A percentile compares a stretch with the other conserved stretches of the same genome.
Conservation (phyloP, 345 rosid species). For the Draba incana region DNA sequence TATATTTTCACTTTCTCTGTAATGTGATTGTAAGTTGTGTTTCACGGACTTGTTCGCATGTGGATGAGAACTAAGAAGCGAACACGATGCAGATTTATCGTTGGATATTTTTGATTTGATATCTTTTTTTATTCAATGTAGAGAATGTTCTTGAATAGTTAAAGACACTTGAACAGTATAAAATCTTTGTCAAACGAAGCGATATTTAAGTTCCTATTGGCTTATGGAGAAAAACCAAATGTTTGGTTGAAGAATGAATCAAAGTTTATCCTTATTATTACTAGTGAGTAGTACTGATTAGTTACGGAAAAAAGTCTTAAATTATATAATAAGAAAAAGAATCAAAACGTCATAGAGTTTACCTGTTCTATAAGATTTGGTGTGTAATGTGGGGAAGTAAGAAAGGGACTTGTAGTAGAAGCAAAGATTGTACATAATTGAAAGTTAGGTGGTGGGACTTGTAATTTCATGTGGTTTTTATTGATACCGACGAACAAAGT, state of each 20-base stretch:
- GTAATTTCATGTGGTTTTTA: constrained; percentile 31
- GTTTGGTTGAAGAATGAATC: constrained; percentile 21
- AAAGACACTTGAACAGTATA: constrained; percentile 1
- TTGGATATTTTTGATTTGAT: constrained; percentile 15
- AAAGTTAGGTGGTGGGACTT: constrained; percentile 38
- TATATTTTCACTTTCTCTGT: constrained; percentile 10
- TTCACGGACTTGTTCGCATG: neutral
- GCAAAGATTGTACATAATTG: constrained; percentile 25
- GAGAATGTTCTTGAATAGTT: constrained; percentile 22
- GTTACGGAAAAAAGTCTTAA: constrained; percentile 5
- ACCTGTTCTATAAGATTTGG: constrained; percentile 37
- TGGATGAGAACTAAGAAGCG: constrained; percentile 28
- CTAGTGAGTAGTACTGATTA: neutral
- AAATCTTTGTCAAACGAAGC: neutral
- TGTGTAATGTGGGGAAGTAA: constrained; percentile 28
- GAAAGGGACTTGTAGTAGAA: constrained; percentile 41
- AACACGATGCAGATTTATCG: constrained; percentile 32
- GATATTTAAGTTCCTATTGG: neutral
- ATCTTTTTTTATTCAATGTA: neutral
- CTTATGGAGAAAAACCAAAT: constrained; percentile 9
- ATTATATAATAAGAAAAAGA: constrained; percentile 3
- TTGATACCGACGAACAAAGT: constrained; percentile 36
- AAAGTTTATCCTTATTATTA: neutral
- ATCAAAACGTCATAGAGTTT: constrained; percentile 32
- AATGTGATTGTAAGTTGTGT: constrained; percentile 13